Conservation (phyloP, 257 asterid species). For the Euphrasia confusa region DNA sequence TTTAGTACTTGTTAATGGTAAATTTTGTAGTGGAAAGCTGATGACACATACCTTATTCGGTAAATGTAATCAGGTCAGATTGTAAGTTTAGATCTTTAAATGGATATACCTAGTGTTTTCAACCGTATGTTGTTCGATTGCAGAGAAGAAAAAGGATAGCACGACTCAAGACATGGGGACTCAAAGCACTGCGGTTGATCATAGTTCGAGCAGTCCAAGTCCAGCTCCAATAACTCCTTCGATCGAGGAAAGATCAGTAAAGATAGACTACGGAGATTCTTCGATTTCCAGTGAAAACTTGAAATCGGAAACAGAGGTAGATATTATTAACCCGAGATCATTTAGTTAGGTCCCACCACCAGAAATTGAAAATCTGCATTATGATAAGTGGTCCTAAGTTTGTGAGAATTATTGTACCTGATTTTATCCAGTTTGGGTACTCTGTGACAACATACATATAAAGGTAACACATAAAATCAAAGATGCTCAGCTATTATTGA, state of each 20-base stretch:
- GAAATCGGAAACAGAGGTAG: conserved; percentile 44
- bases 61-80: too few species aligned
- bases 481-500: background rate
- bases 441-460: background rate
- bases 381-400: conserved; percentile 1
- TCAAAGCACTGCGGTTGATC: conserved; percentile 45
- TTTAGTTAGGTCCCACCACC: background rate
- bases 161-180: conserved; percentile 65
- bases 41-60: too few species aligned
- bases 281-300: conserved; percentile 31
- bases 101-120: too few species aligned
- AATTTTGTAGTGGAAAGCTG: too few species aligned
- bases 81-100: too few species aligned
- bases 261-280: conserved; percentile 19
- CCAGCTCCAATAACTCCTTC: conserved; percentile 53
- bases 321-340: background rate
- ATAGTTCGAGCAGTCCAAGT: conserved; percentile 32
- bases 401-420: background rate
- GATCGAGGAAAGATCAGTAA: conserved; percentile 51
- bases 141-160: conserved; percentile 44
- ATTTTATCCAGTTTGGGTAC: background rate
- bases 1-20: too few species aligned
- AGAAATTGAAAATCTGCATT: background rate
- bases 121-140: background rate
- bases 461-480: background rate